Evolutionary conservation across 352 stramenopile genomes (phyloP), one percentile per base, ranked within the genome.

Genomic region (Phytophthora citrophthora): DNA sequence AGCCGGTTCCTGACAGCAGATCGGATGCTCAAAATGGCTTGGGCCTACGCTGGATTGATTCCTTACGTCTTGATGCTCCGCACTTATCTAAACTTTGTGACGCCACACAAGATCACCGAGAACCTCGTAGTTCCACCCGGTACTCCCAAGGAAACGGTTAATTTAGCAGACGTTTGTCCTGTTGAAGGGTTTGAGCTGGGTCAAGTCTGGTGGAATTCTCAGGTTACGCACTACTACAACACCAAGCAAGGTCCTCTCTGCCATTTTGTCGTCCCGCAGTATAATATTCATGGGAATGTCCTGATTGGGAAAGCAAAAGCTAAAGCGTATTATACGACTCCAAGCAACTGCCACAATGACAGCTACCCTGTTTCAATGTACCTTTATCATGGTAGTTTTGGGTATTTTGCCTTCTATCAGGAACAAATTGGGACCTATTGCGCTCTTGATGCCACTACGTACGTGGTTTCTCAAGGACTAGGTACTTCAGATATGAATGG

Each of bases 201-300:
- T 1, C 44, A 55, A 50, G 61, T 64, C 18, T 71, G 67, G 67
- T 74, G 67, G 61, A 68, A 70, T 29, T 29, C 31, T 10, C 18
- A 64, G 18, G 2, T 54, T 1, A 71, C 54, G 2, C 54, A 68
- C 27, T 74, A 61, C 27, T 61, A 64, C 27, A 47, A 1, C 11
- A 11, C 31, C 0, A 5, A 9, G 1, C 43, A 66, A 16, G 55
- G 45, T 8, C 16, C 20, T 0, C 7, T 74, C 9, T 74, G 61
- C 27, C 67, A 68, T 32, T 68, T 54, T 11, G 61, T 74, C 0
- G 39, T 68, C 3, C 67, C 67, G 5, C 67, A 70, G 16, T 70
- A 66, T 20, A 70, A 70, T 27, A 61, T 61, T 4, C 62, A 70
- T 23, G 62, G 62, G 2, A 54, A 66, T 32, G 15, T 46, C 11